Conservation (phyloP, 805 yeast species). For the Peterozyma xylosa region DNA sequence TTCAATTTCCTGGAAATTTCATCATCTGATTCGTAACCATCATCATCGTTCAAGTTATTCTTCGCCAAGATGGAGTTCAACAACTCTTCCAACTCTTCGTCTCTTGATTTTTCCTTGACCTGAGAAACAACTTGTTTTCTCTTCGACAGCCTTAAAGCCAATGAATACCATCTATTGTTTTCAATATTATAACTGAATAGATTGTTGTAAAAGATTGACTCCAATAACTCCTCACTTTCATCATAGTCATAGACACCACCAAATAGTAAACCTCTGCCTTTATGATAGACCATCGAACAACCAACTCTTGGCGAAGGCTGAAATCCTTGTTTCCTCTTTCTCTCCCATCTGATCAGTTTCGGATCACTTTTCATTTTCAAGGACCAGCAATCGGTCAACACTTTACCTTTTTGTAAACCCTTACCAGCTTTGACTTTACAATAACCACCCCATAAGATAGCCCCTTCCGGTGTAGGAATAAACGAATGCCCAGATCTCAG, state of each 20-base stretch:
- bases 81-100: slow-evolving; percentile 76
- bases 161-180: slow-evolving; percentile 79
- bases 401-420: slow-evolving; percentile 87
- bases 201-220: slow-evolving; percentile 76
- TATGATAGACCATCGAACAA: slow-evolving; percentile 79
- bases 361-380: slow-evolving; percentile 83
- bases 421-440: slow-evolving; percentile 86
- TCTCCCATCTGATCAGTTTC: slow-evolving; percentile 74
- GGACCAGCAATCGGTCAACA: slow-evolving; percentile 78
- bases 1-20: slow-evolving; percentile 27
- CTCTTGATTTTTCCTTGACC: slow-evolving; percentile 48
- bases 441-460: slow-evolving; percentile 87
- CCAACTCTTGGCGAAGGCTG: slow-evolving; percentile 95
- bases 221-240: slow-evolving; percentile 89
- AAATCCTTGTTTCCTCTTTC: slow-evolving; percentile 82
- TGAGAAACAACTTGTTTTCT: slow-evolving; percentile 33
- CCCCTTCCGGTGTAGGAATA: slow-evolving; percentile 74
- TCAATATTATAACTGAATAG: slow-evolving; percentile 79
- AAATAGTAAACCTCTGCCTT: slow-evolving; percentile 85
- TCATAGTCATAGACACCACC: slow-evolving; percentile 96
- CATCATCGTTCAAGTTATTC: slow-evolving; percentile 60
- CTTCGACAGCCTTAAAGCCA: slow-evolving; percentile 55
- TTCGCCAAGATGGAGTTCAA: slow-evolving; percentile 67
- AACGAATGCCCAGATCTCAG: slow-evolving; percentile 91
- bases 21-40: slow-evolving; percentile 27